A percentile compares a stretch with the other conserved stretches of the same genome.
These are phyloP conservation scores for Boechera divaricarpa DNA, from an alignment of 345 rosid species.

Conservation along the genomic window DNA sequence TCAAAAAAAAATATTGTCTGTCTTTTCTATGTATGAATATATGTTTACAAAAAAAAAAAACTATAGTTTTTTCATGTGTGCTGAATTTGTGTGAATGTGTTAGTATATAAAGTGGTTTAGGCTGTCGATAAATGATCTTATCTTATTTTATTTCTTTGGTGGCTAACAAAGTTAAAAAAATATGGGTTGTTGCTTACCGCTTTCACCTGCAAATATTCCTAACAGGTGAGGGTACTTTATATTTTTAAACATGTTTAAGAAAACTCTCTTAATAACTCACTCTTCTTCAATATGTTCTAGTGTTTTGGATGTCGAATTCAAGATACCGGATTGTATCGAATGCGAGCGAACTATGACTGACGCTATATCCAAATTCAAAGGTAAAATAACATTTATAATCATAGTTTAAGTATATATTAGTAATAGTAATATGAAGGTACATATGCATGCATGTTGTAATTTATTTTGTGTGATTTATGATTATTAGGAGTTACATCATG, in stretches of 20 bases:
- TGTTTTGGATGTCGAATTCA: conserved; percentile 50
- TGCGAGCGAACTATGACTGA: conserved; percentile 61
- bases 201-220: background rate
- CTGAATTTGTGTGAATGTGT: background rate
- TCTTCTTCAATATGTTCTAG: conserved; percentile 39
- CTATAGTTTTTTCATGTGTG: background rate
- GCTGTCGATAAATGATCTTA: background rate
- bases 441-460: conserved; percentile 4
- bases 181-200: conserved; percentile 5
- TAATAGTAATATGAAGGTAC: background rate
- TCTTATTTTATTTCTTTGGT: background rate
- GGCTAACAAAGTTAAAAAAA: background rate
- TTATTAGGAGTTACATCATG: conserved; percentile 64
- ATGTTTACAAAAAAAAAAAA: no score
- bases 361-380: conserved; percentile 64
- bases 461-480: conserved; percentile 16
- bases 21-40: background rate
- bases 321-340: conserved; percentile 62
- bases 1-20: background rate
- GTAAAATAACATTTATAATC: conserved; percentile 34
- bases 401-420: background rate
- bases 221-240: conserved; percentile 6
- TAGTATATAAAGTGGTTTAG: conserved; percentile 14
- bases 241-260: background rate
- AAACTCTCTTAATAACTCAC: background rate